Base-by-base conservation (phyloP, 257 asterid genomes). In the Nicotiana attenuata region DNA sequence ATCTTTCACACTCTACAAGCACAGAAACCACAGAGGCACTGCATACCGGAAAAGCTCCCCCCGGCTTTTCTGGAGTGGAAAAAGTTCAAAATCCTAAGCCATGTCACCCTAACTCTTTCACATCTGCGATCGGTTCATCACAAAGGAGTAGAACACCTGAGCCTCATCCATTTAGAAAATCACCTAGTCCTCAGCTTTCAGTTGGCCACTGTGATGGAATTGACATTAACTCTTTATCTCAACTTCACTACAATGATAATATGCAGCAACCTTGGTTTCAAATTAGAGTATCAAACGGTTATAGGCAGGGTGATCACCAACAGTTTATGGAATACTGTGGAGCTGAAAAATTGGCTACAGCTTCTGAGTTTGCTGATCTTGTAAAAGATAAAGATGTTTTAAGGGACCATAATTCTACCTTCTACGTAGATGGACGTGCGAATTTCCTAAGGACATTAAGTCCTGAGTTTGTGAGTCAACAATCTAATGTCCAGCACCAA, bases 1-100 rank as follows among this genome's bases (percentile, higher is more conserved):
- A 82, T 80, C 85, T 88, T 28, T 90, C 97, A 17, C 90, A 87
- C 61, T 69, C 95, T 17, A 78, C 93, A 35, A 92, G 95, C 84
- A 81, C 85, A 53, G 90, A 66, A 80, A 13, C 81, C 73, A 56
- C 67, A 60, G 83, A 14, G 78, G 81, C 81, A 76, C 81, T 61
- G 31, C 83, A 5, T 10, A 60, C 57, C 50, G 61, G 64, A 76
- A 84, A 67, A 76, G 85, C 57, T 83, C 65, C 69, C 52, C 65
- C 85, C 0, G 80, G 85, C 45, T 77, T 80, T 55, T 83, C 82
- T 20, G 59, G 85, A 50, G 77, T 56, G 63, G 52, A 77, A 38
- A 77, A 77, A 59, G 68, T 80, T 77, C 81, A 76, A 80, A 82
- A 63, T 76, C 77, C 81, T 60, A 53, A 28, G 29, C 28, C 68